phyloP scores from a whole-genome alignment of 441 rosid species.

The Manihot esculenta region DNA sequence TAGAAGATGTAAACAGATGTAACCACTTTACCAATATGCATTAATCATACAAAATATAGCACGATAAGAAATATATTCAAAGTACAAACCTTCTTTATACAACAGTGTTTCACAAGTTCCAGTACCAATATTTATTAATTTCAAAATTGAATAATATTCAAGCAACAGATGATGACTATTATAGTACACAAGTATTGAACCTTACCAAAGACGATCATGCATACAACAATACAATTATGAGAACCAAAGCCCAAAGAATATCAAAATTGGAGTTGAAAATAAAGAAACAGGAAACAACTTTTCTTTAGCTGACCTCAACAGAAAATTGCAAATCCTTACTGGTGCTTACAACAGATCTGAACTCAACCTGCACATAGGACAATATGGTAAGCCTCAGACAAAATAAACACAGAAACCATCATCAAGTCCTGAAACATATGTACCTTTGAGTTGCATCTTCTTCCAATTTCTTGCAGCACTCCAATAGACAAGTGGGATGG shows the following conservation, averaged over 20 bases:
- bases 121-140: background rate
- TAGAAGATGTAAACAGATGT: background rate
- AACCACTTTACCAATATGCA: background rate
- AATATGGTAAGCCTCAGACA: slow-evolving; percentile 18
- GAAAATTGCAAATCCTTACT: slow-evolving; percentile 95
- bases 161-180: background rate
- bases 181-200: background rate
- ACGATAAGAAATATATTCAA: background rate
- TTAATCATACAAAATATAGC: background rate
- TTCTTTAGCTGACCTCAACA: slow-evolving; percentile 66
- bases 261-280: background rate
- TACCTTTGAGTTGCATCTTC: slow-evolving; percentile 92
- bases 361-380: slow-evolving; percentile 68
- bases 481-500: slow-evolving; percentile 69
- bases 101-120: background rate
- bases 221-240: background rate
- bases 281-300: background rate
- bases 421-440: slow-evolving; percentile 12
- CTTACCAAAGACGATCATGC: background rate
- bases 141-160: background rate
- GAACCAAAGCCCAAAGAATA: background rate
- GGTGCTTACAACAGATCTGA: slow-evolving; percentile 77
- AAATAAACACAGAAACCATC: background rate
- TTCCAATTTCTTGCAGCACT: slow-evolving; percentile 92
- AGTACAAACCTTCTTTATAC: background rate